Evolutionary conservation across 805 yeast genomes (phyloP).

Genomic region (Jamesozyma spencerorum): DNA sequence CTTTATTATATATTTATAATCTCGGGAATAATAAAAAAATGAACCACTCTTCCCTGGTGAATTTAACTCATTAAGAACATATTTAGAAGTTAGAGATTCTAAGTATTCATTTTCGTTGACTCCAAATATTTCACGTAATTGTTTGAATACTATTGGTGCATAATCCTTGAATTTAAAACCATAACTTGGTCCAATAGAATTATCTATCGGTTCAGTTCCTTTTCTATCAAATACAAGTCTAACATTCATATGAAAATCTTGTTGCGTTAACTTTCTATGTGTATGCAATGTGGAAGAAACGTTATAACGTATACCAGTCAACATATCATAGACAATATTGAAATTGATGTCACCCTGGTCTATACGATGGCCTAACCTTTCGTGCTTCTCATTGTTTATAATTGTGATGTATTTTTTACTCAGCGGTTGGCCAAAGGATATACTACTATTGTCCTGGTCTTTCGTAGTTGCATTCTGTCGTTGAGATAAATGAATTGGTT

Average conservation of each 20-base stretch:
- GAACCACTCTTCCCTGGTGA: conserved; percentile 98
- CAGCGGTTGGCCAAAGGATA: neutral
- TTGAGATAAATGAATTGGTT: too few species aligned
- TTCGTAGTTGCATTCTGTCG: too few species aligned
- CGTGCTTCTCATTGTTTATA: conserved; percentile 2
- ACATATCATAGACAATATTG: conserved; percentile 90
- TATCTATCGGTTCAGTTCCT: conserved; percentile 64
- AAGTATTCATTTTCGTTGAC: conserved; percentile 92
- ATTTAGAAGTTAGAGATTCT: conserved; percentile 84
- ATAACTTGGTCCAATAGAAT: conserved; percentile 37
- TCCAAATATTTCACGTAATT: conserved; percentile 66
- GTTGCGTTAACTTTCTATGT: conserved; percentile 43
- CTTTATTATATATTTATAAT: conserved; percentile 87
- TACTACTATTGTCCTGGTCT: too few species aligned
- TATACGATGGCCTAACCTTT: conserved; percentile 56
- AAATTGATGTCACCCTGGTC: conserved; percentile 89
- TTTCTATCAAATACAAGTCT: conserved; percentile 80
- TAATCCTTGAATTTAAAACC: conserved; percentile 96
- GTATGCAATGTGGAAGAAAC: conserved; percentile 55
- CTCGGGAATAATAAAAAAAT: conserved; percentile 89
- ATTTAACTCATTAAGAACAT: conserved; percentile 81
- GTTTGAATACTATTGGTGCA: conserved; percentile 89
- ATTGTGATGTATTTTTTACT: conserved; percentile 1
- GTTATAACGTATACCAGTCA: conserved; percentile 90
- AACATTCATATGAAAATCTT: conserved; percentile 60